Base-by-base conservation (phyloP, 2,329 filamentous ascomycete genomes). In the Sphaerostilbella broomeana region DNA sequence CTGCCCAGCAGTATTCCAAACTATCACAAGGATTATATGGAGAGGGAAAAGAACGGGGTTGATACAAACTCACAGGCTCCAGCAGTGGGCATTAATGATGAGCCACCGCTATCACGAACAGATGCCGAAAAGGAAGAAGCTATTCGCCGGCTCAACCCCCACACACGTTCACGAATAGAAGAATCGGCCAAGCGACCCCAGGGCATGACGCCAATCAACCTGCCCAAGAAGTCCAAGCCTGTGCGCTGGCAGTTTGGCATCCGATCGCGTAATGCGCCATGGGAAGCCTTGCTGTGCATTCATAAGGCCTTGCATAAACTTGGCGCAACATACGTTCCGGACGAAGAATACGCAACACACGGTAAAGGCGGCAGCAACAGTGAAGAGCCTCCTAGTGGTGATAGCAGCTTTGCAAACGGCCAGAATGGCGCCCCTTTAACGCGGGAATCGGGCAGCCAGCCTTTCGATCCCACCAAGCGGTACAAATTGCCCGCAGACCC, bases 241-340 rank as follows among this genome's bases (percentile, higher is more conserved):
- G 86, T 89, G 12, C 86, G 90, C 49, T 98, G 92, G 92, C 92
- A 98, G 59, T 98, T 98, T 58, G 92, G 92, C 41, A 98, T 98
- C 46, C 79, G 92, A 25, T 95, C 87, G 31, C 80, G 92, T 34
- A 98, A 97, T 55, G 84, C 87, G 40, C 92, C 92, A 0, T 87
- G 89, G 53, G 92, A 98, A 60, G 92, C 92, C 0, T 84, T 98
- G 61, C 69, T 94, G 18, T 95, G 90, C 54, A 92, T 98, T 40
- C 95, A 95, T 70, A 88, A 90, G 59, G 89, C 92, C 1, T 69
- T 98, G 29, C 73, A 81, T 45, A 89, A 89, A 50, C 81, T 95
- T 54, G 89, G 87, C 21, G 92, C 89, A 10, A 81, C 88, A 35
- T 97, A 94, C 83, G 79, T 94, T 4, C 68, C 74, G 1, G 78